Conservation (phyloP, 1,139 yeast species). For the Nadsonia commutata region DNA sequence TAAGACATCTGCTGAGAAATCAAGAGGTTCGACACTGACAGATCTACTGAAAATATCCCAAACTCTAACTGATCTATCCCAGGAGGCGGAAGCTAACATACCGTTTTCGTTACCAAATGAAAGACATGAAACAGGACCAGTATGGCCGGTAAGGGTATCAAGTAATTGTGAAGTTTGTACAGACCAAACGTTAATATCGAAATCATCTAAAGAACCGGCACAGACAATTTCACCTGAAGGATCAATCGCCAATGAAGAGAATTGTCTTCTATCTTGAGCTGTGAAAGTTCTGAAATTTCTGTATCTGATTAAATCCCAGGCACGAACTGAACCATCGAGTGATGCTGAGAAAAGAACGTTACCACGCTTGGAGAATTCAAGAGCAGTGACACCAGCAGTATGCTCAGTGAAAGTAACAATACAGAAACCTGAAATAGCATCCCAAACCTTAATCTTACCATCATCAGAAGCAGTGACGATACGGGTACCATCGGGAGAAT, state of each 20-base stretch:
- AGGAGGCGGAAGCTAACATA: conserved; percentile 76
- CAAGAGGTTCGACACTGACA: conserved; percentile 81
- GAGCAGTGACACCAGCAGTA: conserved; percentile 74
- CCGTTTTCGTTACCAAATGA: conserved; percentile 70
- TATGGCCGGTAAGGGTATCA: conserved; percentile 83
- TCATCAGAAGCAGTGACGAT: conserved; percentile 93
- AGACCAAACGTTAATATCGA: conserved; percentile 90
- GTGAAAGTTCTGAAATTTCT: conserved; percentile 92
- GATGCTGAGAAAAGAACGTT: conserved; percentile 85
- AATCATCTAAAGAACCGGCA: conserved; percentile 86
- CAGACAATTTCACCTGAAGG: conserved; percentile 96
- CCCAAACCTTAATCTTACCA: conserved; percentile 96
- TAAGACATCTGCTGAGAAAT: conserved; percentile 73
- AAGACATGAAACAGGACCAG: conserved; percentile 84
- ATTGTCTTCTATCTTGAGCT: conserved; percentile 77
- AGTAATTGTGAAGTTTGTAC: conserved; percentile 89
- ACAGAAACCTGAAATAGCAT: conserved; percentile 82
- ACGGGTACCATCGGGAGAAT: conserved; percentile 90
- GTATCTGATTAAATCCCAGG: conserved; percentile 88
- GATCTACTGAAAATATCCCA: conserved; percentile 81
- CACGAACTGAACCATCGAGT: conserved; percentile 91
- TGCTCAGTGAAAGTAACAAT: conserved; percentile 87
- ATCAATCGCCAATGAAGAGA: conserved; percentile 81
- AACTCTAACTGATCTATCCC: conserved; percentile 89
- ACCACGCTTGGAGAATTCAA: conserved; percentile 75